These are phyloP conservation scores for Phytophthora cryptogea DNA, from an alignment of 352 stramenopile genomes.

Conservation along the genomic window DNA sequence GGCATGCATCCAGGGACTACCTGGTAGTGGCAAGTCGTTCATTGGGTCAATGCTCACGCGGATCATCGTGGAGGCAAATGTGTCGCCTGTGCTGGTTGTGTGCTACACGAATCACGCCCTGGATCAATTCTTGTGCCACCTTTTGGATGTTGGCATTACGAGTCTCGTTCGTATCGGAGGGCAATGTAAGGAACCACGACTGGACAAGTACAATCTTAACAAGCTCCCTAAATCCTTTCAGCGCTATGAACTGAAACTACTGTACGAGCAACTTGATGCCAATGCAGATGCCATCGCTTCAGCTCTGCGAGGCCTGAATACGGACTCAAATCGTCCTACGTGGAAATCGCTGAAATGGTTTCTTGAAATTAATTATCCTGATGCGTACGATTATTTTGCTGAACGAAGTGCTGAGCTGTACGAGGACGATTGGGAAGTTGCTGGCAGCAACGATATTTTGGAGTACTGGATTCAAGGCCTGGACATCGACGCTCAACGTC, in stretches of 20 bases:
- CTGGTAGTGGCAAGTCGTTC: constrained; percentile 85
- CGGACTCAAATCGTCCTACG: constrained; percentile 22
- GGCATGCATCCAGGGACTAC: constrained; percentile 81
- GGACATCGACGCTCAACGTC: constrained; percentile 19
- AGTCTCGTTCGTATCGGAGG: constrained; percentile 78
- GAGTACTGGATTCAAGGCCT: constrained; percentile 46
- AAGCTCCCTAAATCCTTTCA: constrained; percentile 29
- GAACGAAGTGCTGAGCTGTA: constrained; percentile 29
- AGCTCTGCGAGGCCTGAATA: constrained; percentile 13
- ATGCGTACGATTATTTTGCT: constrained; percentile 38
- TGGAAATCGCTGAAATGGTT: constrained; percentile 41
- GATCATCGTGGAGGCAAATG: constrained; percentile 55
- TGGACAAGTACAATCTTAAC: constrained; percentile 47
- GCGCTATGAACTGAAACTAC: constrained; percentile 32
- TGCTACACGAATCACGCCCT: constrained; percentile 93
- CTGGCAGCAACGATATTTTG: constrained; percentile 37
- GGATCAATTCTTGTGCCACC: constrained; percentile 89
- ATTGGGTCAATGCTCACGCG: constrained; percentile 78
- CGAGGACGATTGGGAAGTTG: constrained; percentile 38
- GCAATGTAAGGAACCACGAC: constrained; percentile 60
- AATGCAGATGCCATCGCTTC: constrained; percentile 25
- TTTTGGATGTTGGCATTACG: constrained; percentile 56
- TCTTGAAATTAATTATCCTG: constrained; percentile 33
- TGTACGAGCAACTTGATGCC: constrained; percentile 43
- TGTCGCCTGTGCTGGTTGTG: constrained; percentile 73